These are phyloP conservation scores for Persicaria maculosa DNA, from an alignment of 148 eudicot genomes.

Conservation along the genomic window DNA sequence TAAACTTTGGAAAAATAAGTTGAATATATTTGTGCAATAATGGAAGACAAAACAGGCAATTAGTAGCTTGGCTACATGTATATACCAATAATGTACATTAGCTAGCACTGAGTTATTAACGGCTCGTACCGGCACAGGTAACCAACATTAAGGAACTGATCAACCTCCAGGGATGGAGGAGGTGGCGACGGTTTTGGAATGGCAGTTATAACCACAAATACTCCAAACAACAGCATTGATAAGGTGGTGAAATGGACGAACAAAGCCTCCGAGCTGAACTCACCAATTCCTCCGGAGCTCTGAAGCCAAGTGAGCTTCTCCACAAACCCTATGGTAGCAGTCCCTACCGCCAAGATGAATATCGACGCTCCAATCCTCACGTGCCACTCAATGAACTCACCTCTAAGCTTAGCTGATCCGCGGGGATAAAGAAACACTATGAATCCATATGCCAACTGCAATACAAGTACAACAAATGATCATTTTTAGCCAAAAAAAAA, in stretches of 20 bases:
- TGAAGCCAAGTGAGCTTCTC: constrained; percentile 62
- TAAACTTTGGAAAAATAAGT: too few species aligned
- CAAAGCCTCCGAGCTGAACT: constrained; percentile 51
- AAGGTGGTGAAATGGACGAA: constrained; percentile 51
- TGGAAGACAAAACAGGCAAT: too few species aligned
- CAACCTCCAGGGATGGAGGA: too few species aligned
- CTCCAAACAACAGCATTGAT: constrained; percentile 29
- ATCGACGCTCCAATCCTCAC: constrained; percentile 35
- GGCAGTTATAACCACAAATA: constrained; percentile 20
- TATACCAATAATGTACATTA: too few species aligned
- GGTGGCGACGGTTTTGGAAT: too few species aligned
- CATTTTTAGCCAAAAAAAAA: too few species aligned
- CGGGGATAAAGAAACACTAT: constrained; percentile 52
- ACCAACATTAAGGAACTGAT: too few species aligned
- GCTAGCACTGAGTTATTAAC: too few species aligned
- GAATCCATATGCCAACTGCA: constrained; percentile 55
- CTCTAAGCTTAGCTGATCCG: constrained; percentile 26
- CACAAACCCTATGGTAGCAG: constrained; percentile 38
- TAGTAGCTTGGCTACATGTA: too few species aligned
- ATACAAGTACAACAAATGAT: not conserved
- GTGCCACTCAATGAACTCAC: constrained; percentile 57
- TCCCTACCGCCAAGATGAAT: constrained; percentile 39
- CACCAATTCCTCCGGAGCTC: constrained; percentile 30
- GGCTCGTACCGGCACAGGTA: too few species aligned
- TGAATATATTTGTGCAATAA: too few species aligned